Base-by-base conservation (phyloP, 208 protist species). In the Endotrypanum monterogeii region DNA sequence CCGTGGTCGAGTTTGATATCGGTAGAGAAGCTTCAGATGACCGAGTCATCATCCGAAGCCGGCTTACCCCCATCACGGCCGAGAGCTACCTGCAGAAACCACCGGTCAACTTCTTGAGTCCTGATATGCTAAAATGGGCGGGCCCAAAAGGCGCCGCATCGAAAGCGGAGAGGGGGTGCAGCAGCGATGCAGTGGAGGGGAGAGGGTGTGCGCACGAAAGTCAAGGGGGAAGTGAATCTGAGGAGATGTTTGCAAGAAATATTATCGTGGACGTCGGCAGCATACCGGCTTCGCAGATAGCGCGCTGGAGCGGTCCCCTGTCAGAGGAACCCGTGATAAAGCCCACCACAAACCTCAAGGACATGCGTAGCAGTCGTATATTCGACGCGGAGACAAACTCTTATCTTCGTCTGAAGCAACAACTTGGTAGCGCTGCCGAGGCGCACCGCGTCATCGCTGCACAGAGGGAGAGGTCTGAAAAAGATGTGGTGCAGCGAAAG, bases 11-110 rank as follows among this genome's bases (percentile, higher is more conserved):
- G 67, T 97, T 94, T 78, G 79, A 80, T 25, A 72, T 81, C 4
- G 71, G 81, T 25, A 28, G 37, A 23, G 9, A 61, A 52, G 52
- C 83, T 8, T 44, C 82, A 32, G 80, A 84, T 0, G 89, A 94
- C 55, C 84, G 83, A 14, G 90, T 97, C 56, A 94, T 94, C 63
- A 90, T 90, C 28, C 92, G 92, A 48, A 85, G 65, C 30, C 88
- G 83, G 28, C 54, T 86, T 20, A 86, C 86, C 1, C 82, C 56
- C 8, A 91, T 97, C 61, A 94, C 88, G 0, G 82, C 77, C 30
- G 75, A 83, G 28, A 94, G 87, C 72, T 97, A 97, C 72, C 73
- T 68, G 14, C 77, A 76, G 55, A 58, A 57, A 14, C 89, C 79
- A 8, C 92, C 92, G 20, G 77, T 92, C 2, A 86, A 94, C 54